phyloP scores from a whole-genome alignment of 805 yeast species.

The Wickerhamiella parazyma region DNA sequence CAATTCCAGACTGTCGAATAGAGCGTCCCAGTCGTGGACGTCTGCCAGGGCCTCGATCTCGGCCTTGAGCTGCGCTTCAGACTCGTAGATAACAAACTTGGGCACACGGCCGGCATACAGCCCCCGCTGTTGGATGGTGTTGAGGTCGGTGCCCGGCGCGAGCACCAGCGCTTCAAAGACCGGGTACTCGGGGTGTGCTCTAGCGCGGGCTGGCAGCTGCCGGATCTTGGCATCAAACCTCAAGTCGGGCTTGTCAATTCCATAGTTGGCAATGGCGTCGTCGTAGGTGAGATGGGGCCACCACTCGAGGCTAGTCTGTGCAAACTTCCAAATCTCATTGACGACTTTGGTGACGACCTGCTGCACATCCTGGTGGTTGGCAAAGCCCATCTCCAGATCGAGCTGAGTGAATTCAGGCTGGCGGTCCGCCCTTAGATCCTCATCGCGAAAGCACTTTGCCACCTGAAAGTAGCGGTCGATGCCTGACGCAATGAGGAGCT shows the following conservation, averaged over 20 bases:
- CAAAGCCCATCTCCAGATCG: slow-evolving; percentile 89
- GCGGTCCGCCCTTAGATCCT: slow-evolving; percentile 84
- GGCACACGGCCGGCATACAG: slow-evolving; percentile 9
- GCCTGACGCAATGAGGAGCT: slow-evolving; percentile 88
- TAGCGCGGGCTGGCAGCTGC: slow-evolving; percentile 33
- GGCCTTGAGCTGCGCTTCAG: slow-evolving; percentile 7
- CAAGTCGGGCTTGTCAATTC: slow-evolving; percentile 91
- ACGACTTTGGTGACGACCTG: slow-evolving; percentile 47
- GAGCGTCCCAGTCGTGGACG: slow-evolving; percentile 11
- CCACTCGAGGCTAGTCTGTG: slow-evolving; percentile 15
- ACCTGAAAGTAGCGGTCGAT: slow-evolving; percentile 74
- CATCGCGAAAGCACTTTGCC: slow-evolving; percentile 92
- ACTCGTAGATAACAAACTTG: neutral
- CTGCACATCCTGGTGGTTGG: slow-evolving; percentile 54
- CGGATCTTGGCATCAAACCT: slow-evolving; percentile 38
- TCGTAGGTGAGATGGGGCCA: slow-evolving; percentile 35
- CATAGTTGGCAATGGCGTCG: slow-evolving; percentile 60
- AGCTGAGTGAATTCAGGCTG: slow-evolving; percentile 97
- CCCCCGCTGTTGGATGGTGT: neutral
- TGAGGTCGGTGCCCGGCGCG: neutral
- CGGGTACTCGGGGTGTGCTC: slow-evolving; percentile 37
- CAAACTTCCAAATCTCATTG: slow-evolving; percentile 39
- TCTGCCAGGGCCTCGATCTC: slow-evolving; percentile 9
- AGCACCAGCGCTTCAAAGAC: slow-evolving; percentile 64
- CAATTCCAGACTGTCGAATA: neutral